Conservation (phyloP, 73 alveolate species). For the Stentor coeruleus region DNA sequence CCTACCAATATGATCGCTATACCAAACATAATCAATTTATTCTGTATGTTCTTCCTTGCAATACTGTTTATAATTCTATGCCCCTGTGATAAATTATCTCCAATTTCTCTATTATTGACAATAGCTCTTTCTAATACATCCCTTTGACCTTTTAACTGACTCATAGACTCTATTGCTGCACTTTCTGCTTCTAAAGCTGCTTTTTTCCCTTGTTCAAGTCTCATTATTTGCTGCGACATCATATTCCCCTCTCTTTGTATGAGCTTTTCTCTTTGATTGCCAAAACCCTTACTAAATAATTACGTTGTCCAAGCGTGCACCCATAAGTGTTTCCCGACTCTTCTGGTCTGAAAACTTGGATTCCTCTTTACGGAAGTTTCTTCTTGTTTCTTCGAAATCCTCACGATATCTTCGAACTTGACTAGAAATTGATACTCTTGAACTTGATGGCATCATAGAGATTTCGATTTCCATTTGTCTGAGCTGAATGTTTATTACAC, state of each 20-base stretch:
- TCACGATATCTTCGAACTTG: constrained; percentile 7
- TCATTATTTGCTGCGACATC: neutral
- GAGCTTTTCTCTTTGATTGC: constrained; percentile 21
- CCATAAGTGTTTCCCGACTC: constrained; percentile 24
- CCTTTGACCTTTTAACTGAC: constrained; percentile 20
- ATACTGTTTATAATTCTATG: neutral
- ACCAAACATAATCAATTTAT: constrained; percentile 1
- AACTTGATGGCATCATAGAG: constrained; percentile 18
- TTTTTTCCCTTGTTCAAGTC: constrained; percentile 18
- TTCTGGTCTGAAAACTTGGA: neutral
- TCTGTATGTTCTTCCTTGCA: neutral
- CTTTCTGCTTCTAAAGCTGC: constrained; percentile 7
- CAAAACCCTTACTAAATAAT: neutral
- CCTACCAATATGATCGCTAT: neutral
- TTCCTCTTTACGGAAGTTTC: constrained; percentile 13
- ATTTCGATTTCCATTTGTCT: constrained; percentile 30
- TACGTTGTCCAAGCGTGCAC: constrained; percentile 29
- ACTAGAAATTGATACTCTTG: neutral
- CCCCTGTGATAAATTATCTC: constrained; percentile 22
- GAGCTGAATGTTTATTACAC: constrained; percentile 13
- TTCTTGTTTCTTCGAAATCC: neutral
- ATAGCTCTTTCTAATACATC: neutral
- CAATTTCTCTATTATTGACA: neutral
- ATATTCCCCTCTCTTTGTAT: neutral
- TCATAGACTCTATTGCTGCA: constrained; percentile 14